phyloP scores from a whole-genome alignment of 1,284 basidiomycete genomes.

The Wallemia mellicola region DNA sequence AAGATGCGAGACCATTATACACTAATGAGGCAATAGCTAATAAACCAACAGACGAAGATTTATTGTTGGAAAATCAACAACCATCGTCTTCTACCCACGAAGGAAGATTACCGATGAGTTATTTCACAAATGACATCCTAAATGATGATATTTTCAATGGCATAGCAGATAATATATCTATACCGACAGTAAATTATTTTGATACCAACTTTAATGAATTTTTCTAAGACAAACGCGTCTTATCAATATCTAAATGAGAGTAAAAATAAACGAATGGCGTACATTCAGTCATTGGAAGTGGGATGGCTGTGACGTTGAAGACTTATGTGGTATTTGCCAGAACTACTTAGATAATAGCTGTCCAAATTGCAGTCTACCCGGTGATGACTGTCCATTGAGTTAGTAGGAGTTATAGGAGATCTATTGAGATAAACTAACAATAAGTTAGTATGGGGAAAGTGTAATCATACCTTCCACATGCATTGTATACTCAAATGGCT shows the following conservation, averaged over 20 bases:
- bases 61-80: too few species aligned
- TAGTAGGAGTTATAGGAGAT: constrained; percentile 16
- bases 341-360: constrained; percentile 74
- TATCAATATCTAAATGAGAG: constrained; percentile 28
- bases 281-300: constrained; percentile 64
- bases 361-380: constrained; percentile 72
- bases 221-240: not conserved
- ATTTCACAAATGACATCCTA: not conserved
- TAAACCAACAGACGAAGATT: too few species aligned
- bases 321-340: constrained; percentile 80
- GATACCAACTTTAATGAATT: not conserved
- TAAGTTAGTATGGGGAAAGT: constrained; percentile 63
- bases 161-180: not conserved
- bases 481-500: constrained; percentile 88
- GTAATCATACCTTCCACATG: constrained; percentile 81
- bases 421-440: not conserved
- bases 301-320: constrained; percentile 47
- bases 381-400: constrained; percentile 91
- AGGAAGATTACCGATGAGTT: not conserved
- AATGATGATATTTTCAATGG: not conserved
- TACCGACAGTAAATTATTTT: not conserved
- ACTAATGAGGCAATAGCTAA: too few species aligned
- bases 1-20: too few species aligned
- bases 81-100: not conserved
- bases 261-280: constrained; percentile 48